Evolutionary conservation across 148 eudicot species (phyloP), one percentile per base, ranked within the genome.

Genomic region (Simmondsia chinensis): DNA sequence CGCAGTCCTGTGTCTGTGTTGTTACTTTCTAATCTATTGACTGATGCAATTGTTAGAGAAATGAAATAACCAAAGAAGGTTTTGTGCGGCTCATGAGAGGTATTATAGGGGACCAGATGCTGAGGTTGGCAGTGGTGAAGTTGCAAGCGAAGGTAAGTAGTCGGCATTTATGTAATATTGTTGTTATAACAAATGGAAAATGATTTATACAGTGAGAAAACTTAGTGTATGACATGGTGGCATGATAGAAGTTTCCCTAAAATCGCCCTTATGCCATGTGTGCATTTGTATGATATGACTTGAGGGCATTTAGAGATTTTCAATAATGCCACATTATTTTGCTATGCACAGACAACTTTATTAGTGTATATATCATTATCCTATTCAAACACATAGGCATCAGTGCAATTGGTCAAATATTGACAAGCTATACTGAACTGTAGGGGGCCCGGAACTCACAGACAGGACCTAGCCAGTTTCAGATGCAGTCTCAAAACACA

Each of bases 51-150:
- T 64, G 45, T 50, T 68, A 91, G 99, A 85, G 60, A 66, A 86
- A 79, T 72, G 94, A 91, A 61, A 80, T 91, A 46, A 52, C 85
- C 45, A 91, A 91, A 71, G 80, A 76, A 2, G 74, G 55, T 32
- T 91, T 91, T 77, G 79, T 91, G 26, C 52, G 81, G 48, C 79
- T 52, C 45, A 85, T 91, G 95, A 76, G 82, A 64, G 33, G 26
- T 57, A 65, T 79, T 66, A 83, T 91, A 9, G 99, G 99, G 46
- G 99, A 91, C 63, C 86, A 85, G 53, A 85, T 86, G 94, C 69
- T 91, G 32, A 82, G 75, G 61, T 60, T 82, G 82, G 95, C 99
- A 29, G 75, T 86, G 31, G 73, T 57, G 40, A 82, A 79, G 50
- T 63, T 86, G 67, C 89, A 85, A 36, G 61, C 71, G 12, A 79